Conservation (phyloP, 2,329 filamentous ascomycete species). For the Aspergillus eucalypticola region DNA sequence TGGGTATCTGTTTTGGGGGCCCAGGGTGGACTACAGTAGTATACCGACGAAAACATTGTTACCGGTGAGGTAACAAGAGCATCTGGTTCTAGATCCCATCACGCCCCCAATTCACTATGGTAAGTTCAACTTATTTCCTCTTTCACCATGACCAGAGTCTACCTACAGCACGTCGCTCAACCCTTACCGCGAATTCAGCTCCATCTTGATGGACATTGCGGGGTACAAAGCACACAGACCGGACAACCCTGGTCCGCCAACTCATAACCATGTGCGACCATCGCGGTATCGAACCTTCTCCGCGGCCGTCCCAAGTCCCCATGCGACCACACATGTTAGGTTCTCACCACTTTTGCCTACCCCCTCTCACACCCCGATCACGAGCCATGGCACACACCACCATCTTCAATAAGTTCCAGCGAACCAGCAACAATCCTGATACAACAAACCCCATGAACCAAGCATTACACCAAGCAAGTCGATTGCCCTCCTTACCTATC, state of each 20-base stretch:
- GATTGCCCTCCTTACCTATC: too few species aligned
- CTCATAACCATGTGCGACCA: conserved; percentile 5
- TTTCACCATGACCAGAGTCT: too few species aligned
- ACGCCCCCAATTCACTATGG: too few species aligned
- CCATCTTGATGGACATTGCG: neutral
- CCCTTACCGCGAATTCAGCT: neutral
- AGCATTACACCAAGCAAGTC: too few species aligned
- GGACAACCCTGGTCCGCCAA: conserved; percentile 6
- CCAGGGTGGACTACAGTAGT: neutral
- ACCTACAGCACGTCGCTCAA: neutral
- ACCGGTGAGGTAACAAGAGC: neutral
- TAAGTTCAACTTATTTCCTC: neutral
- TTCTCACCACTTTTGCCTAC: neutral
- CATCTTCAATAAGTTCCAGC: too few species aligned
- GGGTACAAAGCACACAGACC: conserved; percentile 2
- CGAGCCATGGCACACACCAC: neutral
- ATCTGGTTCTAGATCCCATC: neutral
- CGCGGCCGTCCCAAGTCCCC: neutral
- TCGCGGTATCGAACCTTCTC: neutral
- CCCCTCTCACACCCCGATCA: neutral
- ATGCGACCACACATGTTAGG: neutral
- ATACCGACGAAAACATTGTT: neutral
- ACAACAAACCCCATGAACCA: too few species aligned
- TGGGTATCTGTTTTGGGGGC: neutral
- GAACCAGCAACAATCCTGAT: too few species aligned